Conservation (phyloP, 768 basidiomycete species). For the Pisolithus sp. region DNA sequence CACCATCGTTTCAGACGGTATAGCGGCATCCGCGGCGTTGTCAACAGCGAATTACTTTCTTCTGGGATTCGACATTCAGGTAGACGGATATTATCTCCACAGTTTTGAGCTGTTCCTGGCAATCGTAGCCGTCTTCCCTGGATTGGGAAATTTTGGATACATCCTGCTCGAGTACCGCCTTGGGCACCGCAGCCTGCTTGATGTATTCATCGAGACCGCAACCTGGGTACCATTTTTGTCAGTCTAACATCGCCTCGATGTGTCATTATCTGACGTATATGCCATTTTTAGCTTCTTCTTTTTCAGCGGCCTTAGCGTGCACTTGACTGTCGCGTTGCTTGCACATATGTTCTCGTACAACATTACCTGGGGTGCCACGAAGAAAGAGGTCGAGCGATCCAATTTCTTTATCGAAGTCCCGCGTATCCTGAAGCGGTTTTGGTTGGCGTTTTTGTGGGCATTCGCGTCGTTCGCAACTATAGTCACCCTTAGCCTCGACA, state of each 20-base stretch:
- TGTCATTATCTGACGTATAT: not conserved
- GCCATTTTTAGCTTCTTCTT: slow-evolving; percentile 35
- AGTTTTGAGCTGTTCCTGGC: slow-evolving; percentile 79
- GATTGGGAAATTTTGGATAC: slow-evolving; percentile 65
- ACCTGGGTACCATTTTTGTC: slow-evolving; percentile 35
- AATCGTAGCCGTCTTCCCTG: slow-evolving; percentile 67
- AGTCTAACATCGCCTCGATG: not conserved
- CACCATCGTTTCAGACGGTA: slow-evolving; percentile 34
- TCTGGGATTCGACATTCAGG: slow-evolving; percentile 64
- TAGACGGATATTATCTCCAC: slow-evolving; percentile 74
- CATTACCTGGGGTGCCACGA: slow-evolving; percentile 52
- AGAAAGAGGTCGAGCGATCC: slow-evolving; percentile 81
- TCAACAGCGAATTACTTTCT: slow-evolving; percentile 67
- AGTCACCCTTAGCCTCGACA: slow-evolving; percentile 43
- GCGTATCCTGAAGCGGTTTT: slow-evolving; percentile 74
- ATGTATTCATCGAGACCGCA: slow-evolving; percentile 21
- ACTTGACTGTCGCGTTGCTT: slow-evolving; percentile 45
- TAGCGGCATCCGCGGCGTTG: slow-evolving; percentile 61
- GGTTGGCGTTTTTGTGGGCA: slow-evolving; percentile 54
- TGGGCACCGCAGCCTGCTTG: slow-evolving; percentile 31
- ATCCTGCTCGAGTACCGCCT: slow-evolving; percentile 71
- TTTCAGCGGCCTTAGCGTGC: slow-evolving; percentile 50
- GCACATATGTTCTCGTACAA: slow-evolving; percentile 55
- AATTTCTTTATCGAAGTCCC: slow-evolving; percentile 92
- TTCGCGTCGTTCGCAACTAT: slow-evolving; percentile 47